A percentile compares a stretch with the other conserved stretches of the same genome.
These are phyloP conservation scores for Infundibulicybe gibba DNA, from an alignment of 768 basidiomycete species.

Conservation along the genomic window DNA sequence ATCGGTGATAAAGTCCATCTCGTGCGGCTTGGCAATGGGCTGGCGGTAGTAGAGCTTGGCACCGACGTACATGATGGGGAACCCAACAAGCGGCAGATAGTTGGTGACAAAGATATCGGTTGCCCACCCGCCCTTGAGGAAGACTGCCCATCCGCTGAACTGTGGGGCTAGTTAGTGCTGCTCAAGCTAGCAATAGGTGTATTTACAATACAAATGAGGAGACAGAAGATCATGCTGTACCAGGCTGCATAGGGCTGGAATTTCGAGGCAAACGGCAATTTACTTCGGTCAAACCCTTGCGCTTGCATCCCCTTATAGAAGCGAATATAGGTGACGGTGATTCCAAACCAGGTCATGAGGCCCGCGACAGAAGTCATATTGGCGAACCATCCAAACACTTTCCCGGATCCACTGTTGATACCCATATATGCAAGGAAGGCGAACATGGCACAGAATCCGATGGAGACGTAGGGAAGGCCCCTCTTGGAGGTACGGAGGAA, in stretches of 20 bases:
- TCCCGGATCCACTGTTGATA: slow-evolving; percentile 57
- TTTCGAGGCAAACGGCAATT: slow-evolving; percentile 64
- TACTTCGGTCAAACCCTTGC: slow-evolving; percentile 72
- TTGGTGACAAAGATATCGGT: slow-evolving; percentile 76
- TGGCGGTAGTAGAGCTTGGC: slow-evolving; percentile 53
- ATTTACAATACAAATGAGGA: slow-evolving; percentile 63
- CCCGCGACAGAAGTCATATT: slow-evolving; percentile 70
- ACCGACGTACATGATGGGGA: slow-evolving; percentile 70
- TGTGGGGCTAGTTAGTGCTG: slow-evolving; percentile 10
- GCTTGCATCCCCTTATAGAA: slow-evolving; percentile 81
- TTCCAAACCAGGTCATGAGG: slow-evolving; percentile 82
- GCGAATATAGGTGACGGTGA: slow-evolving; percentile 72
- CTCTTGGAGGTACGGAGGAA: slow-evolving; percentile 65
- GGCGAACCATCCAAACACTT: slow-evolving; percentile 77
- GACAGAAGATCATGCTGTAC: slow-evolving; percentile 37
- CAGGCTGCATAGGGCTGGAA: slow-evolving; percentile 77
- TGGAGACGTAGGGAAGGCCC: slow-evolving; percentile 75
- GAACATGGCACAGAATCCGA: slow-evolving; percentile 68
- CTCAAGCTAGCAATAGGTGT: not conserved
- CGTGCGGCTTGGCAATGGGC: slow-evolving; percentile 40
- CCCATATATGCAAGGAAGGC: slow-evolving; percentile 81
- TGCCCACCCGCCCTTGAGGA: slow-evolving; percentile 39
- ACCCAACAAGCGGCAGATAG: slow-evolving; percentile 68
- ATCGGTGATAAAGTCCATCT: slow-evolving; percentile 85
- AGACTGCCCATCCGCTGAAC: slow-evolving; percentile 43